These are phyloP conservation scores for Leucocoprinus gongylophorus DNA, from an alignment of 1,284 basidiomycete species.

Conservation along the genomic window DNA sequence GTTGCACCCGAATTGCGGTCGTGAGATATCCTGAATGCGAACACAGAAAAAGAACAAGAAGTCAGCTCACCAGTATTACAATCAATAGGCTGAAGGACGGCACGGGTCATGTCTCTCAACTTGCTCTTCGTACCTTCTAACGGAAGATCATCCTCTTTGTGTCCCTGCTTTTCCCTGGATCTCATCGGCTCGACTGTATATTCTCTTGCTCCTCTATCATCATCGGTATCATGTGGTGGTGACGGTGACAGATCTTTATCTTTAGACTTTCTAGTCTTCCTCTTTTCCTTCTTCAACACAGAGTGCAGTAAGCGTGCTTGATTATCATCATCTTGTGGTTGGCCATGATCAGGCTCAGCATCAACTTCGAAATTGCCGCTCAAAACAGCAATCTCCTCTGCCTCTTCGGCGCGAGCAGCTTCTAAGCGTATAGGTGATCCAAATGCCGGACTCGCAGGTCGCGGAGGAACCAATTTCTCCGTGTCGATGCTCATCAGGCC, in stretches of 20 bases:
- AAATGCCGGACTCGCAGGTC: conserved; percentile 57
- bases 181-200: conserved; percentile 22
- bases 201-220: conserved; percentile 15
- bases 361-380: conserved; percentile 21
- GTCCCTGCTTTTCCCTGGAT: conserved; percentile 23
- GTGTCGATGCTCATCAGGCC: conserved; percentile 47
- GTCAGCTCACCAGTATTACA: conserved; percentile 28
- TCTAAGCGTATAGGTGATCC: conserved; percentile 54
- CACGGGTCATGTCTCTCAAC: conserved; percentile 56
- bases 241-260: conserved; percentile 19
- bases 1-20: conserved; percentile 12
- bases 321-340: neutral
- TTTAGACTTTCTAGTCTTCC: conserved; percentile 30
- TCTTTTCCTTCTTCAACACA: conserved; percentile 25
- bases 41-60: conserved; percentile 1
- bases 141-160: conserved; percentile 24
- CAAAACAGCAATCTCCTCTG: conserved; percentile 41
- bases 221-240: conserved; percentile 23
- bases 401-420: conserved; percentile 50
- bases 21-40: conserved; percentile 20
- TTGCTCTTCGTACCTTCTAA: conserved; percentile 30
- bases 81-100: conserved; percentile 35
- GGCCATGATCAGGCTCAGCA: conserved; percentile 15
- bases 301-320: neutral
- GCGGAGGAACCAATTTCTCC: conserved; percentile 36